Base-by-base conservation (phyloP, 169 alveolate genomes). In the Eimeria necatrix region DNA sequence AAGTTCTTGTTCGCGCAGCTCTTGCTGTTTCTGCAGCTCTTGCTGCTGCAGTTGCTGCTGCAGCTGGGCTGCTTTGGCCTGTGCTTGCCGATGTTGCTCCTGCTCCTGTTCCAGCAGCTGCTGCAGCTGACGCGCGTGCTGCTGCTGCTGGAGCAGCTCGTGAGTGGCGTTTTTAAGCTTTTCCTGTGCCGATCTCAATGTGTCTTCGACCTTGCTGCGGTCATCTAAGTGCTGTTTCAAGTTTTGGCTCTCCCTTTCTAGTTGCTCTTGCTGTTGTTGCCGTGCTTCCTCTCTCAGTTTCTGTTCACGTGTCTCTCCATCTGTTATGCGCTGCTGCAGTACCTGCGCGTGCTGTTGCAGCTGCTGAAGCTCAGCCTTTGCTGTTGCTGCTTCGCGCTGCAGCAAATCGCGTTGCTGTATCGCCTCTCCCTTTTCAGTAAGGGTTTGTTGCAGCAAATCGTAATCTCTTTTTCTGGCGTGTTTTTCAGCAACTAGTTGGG, bases 11-110 rank as follows among this genome's bases (percentile, higher is more conserved):
- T 32, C 3, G 41, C 41, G 41, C 41, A 32, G 0, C 41, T 32
- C 41, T 32, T 32, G 41, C 68, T 56, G 68, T 56, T 10, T 18
- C 68, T 56, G 68, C 68, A 56, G 68, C 68, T 56, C 68, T 18
- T 56, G 68, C 78, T 68, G 49, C 85, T 73, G 85, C 49, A 32
- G 56, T 20, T 73, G 85, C 85, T 10, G 85, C 85, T 32, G 85
- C 85, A 32, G 53, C 53, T 16, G 48, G 48, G 9, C 48, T 22
- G 41, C 48, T 73, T 24, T 73, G 48, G 20, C 53, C n/a, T 32
- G 85, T 10, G 16, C 85, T 73, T 68, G 12, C 41, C 20, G 78
- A 10, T 68, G 78, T 3, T 68, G 78, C 78, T 20, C 32, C 78
- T 68, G 14, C 41, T 20, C 16, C 41, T 68, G 78, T n/a, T 68